Conservation (phyloP, 495 filamentous ascomycete species). For the Aspergillus carlsbadensis region DNA sequence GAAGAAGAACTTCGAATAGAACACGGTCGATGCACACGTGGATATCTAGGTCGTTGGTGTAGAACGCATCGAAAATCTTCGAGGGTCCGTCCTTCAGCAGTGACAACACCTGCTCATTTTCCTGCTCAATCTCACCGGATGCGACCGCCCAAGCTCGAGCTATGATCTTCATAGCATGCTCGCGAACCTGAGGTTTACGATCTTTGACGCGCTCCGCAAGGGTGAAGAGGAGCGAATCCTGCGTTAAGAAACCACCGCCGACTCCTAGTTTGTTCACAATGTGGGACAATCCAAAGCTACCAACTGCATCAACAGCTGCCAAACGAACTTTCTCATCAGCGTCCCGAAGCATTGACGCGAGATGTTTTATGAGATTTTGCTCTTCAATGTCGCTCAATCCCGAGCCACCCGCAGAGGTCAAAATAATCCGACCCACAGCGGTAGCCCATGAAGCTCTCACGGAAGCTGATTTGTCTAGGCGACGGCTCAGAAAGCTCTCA, state of each 20-base stretch:
- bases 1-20: slow-evolving; percentile 82
- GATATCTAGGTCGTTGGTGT: slow-evolving; percentile 86
- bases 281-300: slow-evolving; percentile 71
- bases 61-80: slow-evolving; percentile 83
- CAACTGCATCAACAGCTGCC: slow-evolving; percentile 79
- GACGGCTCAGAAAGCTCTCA: slow-evolving; percentile 75
- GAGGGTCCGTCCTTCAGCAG: slow-evolving; percentile 77
- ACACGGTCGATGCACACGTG: slow-evolving; percentile 81
- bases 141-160: slow-evolving; percentile 90
- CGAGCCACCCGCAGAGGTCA: slow-evolving; percentile 82
- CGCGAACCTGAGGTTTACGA: slow-evolving; percentile 74
- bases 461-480: slow-evolving; percentile 75
- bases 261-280: slow-evolving; percentile 77
- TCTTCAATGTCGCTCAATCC: slow-evolving; percentile 79
- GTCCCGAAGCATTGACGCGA: slow-evolving; percentile 81
- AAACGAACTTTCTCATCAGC: slow-evolving; percentile 87
- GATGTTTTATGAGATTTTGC: slow-evolving; percentile 62
- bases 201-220: slow-evolving; percentile 89
- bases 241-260: slow-evolving; percentile 65
- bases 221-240: slow-evolving; percentile 70
- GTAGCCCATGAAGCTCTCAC: slow-evolving; percentile 86
- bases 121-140: slow-evolving; percentile 78
- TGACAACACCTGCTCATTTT: slow-evolving; percentile 69
- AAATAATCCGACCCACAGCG: slow-evolving; percentile 75
- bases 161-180: slow-evolving; percentile 80